Base-by-base conservation (phyloP, 148 eudicot species). In the Vaccinium darrowii region DNA sequence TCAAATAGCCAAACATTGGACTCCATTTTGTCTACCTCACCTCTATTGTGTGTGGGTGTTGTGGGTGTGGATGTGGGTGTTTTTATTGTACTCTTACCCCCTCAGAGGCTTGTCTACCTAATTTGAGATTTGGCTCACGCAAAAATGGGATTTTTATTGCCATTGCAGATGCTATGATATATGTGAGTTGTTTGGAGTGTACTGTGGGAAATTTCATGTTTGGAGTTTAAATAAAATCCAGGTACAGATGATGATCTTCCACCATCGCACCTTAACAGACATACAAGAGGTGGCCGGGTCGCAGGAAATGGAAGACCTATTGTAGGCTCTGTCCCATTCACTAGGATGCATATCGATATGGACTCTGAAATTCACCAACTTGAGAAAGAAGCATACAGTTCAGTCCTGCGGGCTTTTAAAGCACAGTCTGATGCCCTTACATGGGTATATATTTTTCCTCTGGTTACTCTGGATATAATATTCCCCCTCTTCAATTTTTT, bases 391-490 rank as follows among this genome's bases (percentile, higher is more conserved):
- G 99, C 98, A 3, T 96, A 96, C 83, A 88, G 91, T 82, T 90
- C 98, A 82, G 95, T 96, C 53, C 91, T 96, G 57, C 92, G 96
- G 79, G 99, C 99, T 81, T 96, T 96, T 83, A 95, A 94, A 88
- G 99, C 98, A 27, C 99, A 96, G 84, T 95, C 99, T 72, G 97
- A 96, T 89, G 99, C 95, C 71, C 91, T 96, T 83, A 85, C 97
- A 83, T 96, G 99, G 99, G 99, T 96, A 94, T 84, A 63, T 85
- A 15, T 81, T 82, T 58, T 19, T 63, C 16, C 74, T 21, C 27
- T 78, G 7, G 63, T 60, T 67, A 4, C 52, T 19, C 14, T 83
- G 51, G 56, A 52, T 53, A 60, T 57, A 72, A 81, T 78, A 63
- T 79, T 62, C 9, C 58, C 49, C 57, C 27, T 88, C 77, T 72